Evolutionary conservation across 768 basidiomycete species (phyloP).

Genomic region (Tylopilus subfusipes): DNA sequence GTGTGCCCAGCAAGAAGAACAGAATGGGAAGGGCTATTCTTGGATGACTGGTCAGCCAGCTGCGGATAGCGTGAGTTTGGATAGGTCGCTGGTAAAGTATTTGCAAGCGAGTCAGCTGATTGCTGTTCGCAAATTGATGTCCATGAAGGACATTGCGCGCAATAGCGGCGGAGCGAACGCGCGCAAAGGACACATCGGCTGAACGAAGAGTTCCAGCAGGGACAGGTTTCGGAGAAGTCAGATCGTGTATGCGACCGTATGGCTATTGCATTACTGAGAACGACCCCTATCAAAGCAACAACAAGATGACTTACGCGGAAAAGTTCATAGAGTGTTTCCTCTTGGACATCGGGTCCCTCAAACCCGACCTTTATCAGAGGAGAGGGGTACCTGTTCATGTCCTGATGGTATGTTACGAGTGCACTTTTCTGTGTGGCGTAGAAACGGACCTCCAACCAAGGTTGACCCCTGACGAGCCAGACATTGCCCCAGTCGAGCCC

Average conservation of each 20-base stretch:
- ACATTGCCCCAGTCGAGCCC: constrained; percentile 49
- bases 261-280: constrained; percentile 44
- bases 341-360: constrained; percentile 83
- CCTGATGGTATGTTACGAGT: constrained; percentile 42
- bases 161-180: constrained; percentile 65
- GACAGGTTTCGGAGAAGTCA: constrained; percentile 56
- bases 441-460: constrained; percentile 71
- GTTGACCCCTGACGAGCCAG: constrained; percentile 74
- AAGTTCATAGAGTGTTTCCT: constrained; percentile 74
- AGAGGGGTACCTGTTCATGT: constrained; percentile 81
- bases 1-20: constrained; percentile 82
- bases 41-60: constrained; percentile 86
- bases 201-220: constrained; percentile 66
- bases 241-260: constrained; percentile 74
- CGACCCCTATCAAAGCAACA: not conserved
- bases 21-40: constrained; percentile 76
- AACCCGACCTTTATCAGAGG: constrained; percentile 72
- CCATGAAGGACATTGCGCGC: constrained; percentile 84
- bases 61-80: constrained; percentile 62
- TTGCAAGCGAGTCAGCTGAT: constrained; percentile 43
- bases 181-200: constrained; percentile 58
- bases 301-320: constrained; percentile 55
- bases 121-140: constrained; percentile 34
- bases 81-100: constrained; percentile 60
- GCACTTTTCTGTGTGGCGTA: not conserved